phyloP scores from a whole-genome alignment of 2,329 filamentous ascomycete genomes.

The Endoconidiophora polonica region DNA sequence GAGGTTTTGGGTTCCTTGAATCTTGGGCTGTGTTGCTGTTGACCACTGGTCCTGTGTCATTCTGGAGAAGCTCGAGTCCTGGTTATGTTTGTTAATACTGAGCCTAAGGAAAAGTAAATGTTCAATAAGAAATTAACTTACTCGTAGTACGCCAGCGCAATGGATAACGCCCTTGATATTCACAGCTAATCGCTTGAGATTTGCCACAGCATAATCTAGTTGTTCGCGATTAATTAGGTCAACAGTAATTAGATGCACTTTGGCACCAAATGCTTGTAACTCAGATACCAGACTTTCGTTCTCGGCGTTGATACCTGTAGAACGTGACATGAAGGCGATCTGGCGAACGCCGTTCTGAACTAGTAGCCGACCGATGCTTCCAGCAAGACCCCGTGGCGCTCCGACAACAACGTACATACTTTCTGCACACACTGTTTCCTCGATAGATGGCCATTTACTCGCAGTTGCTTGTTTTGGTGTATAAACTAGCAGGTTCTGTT shows the following conservation, averaged over 20 bases:
- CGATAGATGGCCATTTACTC: constrained; percentile 14
- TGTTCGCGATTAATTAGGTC: constrained; percentile 26
- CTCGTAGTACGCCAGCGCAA: constrained; percentile 22
- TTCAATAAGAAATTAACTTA: constrained; percentile 5
- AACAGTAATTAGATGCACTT: constrained; percentile 21
- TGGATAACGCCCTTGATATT: constrained; percentile 21
- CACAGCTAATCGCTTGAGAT: too few relatives aligned
- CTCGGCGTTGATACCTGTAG: constrained; percentile 20
- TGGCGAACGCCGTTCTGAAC: constrained; percentile 32
- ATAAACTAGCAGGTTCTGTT: too few relatives aligned
- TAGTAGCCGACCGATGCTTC: constrained; percentile 34
- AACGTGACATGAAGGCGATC: constrained; percentile 37
- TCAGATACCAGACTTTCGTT: constrained; percentile 20
- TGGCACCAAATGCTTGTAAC: constrained; percentile 20
- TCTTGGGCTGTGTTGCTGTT: constrained; percentile 21
- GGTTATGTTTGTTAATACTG: constrained; percentile 3
- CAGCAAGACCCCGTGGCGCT: constrained; percentile 40
- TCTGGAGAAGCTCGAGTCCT: constrained; percentile 19
- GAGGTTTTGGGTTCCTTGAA: constrained; percentile 25
- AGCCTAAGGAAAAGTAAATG: not conserved
- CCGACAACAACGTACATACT: constrained; percentile 39
- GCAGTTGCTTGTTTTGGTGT: too few relatives aligned
- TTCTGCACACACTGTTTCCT: constrained; percentile 18
- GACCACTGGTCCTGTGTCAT: constrained; percentile 23
- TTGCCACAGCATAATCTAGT: too few relatives aligned